Percentiles rank a stretch among this genome's conserved stretches.
Conservation (phyloP, 768 basidiomycete genomes). For the Leccinum aurantiacum region DNA sequence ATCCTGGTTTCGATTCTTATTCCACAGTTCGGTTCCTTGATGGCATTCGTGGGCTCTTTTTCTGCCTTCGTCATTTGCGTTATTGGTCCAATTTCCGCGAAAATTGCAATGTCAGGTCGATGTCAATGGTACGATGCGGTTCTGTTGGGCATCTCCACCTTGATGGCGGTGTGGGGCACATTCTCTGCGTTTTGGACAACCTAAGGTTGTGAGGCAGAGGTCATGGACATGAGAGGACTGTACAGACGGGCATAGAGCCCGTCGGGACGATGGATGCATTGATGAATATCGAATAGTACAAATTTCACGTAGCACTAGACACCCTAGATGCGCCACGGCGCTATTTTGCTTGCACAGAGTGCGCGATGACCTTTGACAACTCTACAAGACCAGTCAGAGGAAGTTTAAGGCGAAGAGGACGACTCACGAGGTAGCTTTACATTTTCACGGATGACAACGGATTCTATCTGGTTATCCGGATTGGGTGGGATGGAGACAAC, state of each 20-base stretch:
- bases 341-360: constrained; percentile 58
- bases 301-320: not conserved
- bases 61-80: constrained; percentile 76
- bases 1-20: constrained; percentile 71
- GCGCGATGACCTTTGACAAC: constrained; percentile 72
- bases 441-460: constrained; percentile 79
- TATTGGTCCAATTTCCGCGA: constrained; percentile 74
- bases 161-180: constrained; percentile 83
- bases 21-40: constrained; percentile 78
- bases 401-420: not conserved
- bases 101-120: constrained; percentile 54
- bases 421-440: constrained; percentile 78
- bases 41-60: constrained; percentile 93
- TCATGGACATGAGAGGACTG: not conserved
- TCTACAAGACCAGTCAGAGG: constrained; percentile 43
- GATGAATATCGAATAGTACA: not conserved
- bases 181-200: constrained; percentile 54
- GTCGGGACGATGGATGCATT: not conserved
- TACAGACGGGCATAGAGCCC: not conserved
- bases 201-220: constrained; percentile 4
- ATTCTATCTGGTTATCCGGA: constrained; percentile 86
- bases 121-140: constrained; percentile 52
- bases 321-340: constrained; percentile 2
- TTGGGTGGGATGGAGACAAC: constrained; percentile 75
- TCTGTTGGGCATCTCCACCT: constrained; percentile 49